Evolutionary conservation across 1,139 yeast species (phyloP).

Genomic region (Sugiyamaella novakii): DNA sequence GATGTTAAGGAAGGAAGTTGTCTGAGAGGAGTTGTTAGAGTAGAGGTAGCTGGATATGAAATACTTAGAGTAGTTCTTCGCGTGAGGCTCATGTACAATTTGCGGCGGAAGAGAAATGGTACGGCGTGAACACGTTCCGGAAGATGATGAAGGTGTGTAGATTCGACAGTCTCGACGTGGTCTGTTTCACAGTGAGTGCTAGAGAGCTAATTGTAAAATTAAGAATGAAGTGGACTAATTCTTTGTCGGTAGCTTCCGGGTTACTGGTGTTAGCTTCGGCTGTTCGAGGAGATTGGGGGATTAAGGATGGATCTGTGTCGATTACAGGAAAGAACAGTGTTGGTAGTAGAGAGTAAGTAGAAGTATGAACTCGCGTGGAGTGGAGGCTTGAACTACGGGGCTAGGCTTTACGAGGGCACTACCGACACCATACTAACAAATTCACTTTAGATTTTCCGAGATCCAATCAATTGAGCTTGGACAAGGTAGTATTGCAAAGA

Average conservation of each 20-base stretch:
- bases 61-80: no score
- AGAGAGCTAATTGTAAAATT: no score
- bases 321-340: slow-evolving; percentile 28
- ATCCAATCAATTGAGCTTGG: slow-evolving; percentile 26
- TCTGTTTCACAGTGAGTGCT: no score
- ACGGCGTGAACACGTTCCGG: not conserved
- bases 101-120: not conserved
- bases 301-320: slow-evolving; percentile 37
- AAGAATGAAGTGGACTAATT: slow-evolving; percentile 6
- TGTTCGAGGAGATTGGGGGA: slow-evolving; percentile 35
- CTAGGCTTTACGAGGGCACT: no score
- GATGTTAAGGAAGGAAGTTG: not conserved
- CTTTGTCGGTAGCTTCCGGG: slow-evolving; percentile 6
- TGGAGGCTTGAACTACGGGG: no score
- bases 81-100: not conserved
- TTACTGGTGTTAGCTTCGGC: slow-evolving; percentile 23
- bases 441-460: slow-evolving; percentile 24
- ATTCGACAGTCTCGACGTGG: not conserved
- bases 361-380: no score
- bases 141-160: no score
- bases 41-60: no score
- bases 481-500: slow-evolving; percentile 26
- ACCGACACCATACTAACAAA: no score
- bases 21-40: no score
- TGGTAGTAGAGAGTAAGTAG: slow-evolving; percentile 17